A percentile compares a stretch with the other conserved stretches of the same genome.
phyloP scores from a whole-genome alignment of 495 filamentous ascomycete species.

The Staphylotrichum tortipilum region DNA sequence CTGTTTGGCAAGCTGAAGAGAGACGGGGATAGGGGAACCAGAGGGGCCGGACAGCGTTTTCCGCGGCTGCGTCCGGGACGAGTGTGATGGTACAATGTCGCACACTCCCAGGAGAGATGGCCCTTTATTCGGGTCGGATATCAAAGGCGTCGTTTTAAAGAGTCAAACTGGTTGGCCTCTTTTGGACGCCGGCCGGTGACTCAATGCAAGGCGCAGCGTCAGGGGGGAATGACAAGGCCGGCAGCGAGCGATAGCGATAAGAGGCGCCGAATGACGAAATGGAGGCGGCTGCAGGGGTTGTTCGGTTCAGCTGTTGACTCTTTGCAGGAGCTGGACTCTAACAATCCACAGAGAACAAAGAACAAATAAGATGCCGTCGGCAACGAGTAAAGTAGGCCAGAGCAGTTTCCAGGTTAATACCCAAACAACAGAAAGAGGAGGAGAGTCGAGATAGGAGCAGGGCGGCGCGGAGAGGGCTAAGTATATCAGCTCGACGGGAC shows the following conservation, averaged over 20 bases:
- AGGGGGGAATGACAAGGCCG: conserved; percentile 1
- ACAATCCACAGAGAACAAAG: too few relatives aligned
- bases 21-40: too few relatives aligned
- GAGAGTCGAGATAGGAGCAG: not conserved
- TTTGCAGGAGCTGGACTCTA: too few relatives aligned
- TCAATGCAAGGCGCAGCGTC: conserved; percentile 5
- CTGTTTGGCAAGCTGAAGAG: too few relatives aligned
- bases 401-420: too few relatives aligned
- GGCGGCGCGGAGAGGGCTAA: not conserved
- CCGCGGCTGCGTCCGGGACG: too few relatives aligned
- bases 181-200: conserved; percentile 13
- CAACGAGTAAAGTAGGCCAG: not conserved
- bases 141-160: not conserved
- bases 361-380: not conserved
- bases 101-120: not conserved
- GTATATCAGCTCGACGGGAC: conserved; percentile 7
- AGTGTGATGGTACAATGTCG: not conserved
- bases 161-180: conserved; percentile 3
- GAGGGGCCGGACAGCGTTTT: too few relatives aligned
- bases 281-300: not conserved
- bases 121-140: not conserved
- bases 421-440: not conserved
- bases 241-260: conserved; percentile 4
- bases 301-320: too few relatives aligned
- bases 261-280: conserved; percentile 8